Conservation (phyloP, 2,329 filamentous ascomycete species). For the Ophiostoma perfectum region DNA sequence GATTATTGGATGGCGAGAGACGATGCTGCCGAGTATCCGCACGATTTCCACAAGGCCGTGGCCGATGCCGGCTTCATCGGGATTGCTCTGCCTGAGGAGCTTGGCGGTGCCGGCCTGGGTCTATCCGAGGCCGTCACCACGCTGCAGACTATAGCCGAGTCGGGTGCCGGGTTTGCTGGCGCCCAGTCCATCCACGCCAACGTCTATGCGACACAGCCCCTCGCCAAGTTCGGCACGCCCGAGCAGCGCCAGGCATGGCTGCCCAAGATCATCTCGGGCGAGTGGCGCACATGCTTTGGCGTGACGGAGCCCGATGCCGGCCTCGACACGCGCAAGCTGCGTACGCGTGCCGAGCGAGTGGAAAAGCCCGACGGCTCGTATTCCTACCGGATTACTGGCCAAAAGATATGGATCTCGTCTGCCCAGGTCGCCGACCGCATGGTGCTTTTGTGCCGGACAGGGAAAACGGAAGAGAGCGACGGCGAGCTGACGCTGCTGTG, state of each 20-base stretch:
- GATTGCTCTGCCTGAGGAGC: constrained; percentile 67
- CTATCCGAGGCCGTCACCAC: constrained; percentile 83
- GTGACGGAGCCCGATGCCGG: constrained; percentile 81
- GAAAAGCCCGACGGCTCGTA: constrained; percentile 38
- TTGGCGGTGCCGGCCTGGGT: constrained; percentile 69
- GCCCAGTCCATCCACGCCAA: constrained; percentile 60
- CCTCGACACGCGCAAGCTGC: constrained; percentile 67
- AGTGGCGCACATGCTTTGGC: constrained; percentile 70
- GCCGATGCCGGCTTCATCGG: constrained; percentile 75
- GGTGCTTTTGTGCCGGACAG: constrained; percentile 72
- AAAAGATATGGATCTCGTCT: constrained; percentile 87
- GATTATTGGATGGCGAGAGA: constrained; percentile 49
- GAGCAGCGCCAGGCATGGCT: constrained; percentile 61
- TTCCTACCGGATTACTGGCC: constrained; percentile 56
- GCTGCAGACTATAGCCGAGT: constrained; percentile 73
- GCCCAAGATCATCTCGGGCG: constrained; percentile 64
- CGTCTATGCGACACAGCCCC: constrained; percentile 69
- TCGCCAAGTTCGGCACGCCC: constrained; percentile 65
- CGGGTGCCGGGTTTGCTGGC: constrained; percentile 70
- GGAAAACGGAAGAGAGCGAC: constrained; percentile 29
- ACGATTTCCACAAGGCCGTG: constrained; percentile 68
- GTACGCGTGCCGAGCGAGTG: constrained; percentile 55
- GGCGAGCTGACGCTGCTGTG: constrained; percentile 73
- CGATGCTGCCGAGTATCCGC: constrained; percentile 63
- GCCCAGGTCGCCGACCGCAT: constrained; percentile 78